Evolutionary conservation across 2,329 filamentous ascomycete species (phyloP), one percentile per base, ranked within the genome.

Genomic region (Cordyceps javanica): DNA sequence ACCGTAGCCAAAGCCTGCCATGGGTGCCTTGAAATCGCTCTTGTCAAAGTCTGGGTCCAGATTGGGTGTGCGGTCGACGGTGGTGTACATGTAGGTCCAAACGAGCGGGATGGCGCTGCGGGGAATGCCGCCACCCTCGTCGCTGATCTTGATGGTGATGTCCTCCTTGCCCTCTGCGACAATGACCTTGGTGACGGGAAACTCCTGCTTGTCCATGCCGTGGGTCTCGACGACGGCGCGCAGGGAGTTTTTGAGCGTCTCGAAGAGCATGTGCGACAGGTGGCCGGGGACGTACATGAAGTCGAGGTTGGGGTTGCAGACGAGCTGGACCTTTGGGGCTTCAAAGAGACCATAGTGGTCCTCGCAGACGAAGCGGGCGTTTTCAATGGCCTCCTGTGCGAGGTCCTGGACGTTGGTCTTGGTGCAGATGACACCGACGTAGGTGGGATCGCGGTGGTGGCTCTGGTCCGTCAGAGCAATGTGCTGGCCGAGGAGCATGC

Each of bases 41-140:
- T 97, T 96, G 74, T 99, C 93, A 72, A 97, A 99, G 71, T 97
- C 93, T 0, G 94, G 94, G 69, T 99, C 94, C 61, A 99, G 77
- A 69, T 87, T 96, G 14, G 94, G 94, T 23, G 94, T 97, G 65
- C 92, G 86, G 72, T 97, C 94, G 62, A 99, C 94, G 2, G 94
- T 99, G 36, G 94, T 99, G 73, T 99, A 99, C 94, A 97, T 99
- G 73, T 99, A 99, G 13, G 94, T 99, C 94, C 94, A 99, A n/a
- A 97, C 94, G 14, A 99, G 81, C 5, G 94, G 94, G 62, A 99
- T 97, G 54, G 91, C 85, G 66, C 89, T 95, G 67, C 94, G 81
- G 0, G 94, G 91, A 55, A 99, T 97, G 61, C 94, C 94, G 62
- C 94, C 94, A 59, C 94, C 94, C 75, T 99, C 94, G 71, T 99